phyloP scores from a whole-genome alignment of 169 alveolate genomes.

The Eimeria acervulina region DNA sequence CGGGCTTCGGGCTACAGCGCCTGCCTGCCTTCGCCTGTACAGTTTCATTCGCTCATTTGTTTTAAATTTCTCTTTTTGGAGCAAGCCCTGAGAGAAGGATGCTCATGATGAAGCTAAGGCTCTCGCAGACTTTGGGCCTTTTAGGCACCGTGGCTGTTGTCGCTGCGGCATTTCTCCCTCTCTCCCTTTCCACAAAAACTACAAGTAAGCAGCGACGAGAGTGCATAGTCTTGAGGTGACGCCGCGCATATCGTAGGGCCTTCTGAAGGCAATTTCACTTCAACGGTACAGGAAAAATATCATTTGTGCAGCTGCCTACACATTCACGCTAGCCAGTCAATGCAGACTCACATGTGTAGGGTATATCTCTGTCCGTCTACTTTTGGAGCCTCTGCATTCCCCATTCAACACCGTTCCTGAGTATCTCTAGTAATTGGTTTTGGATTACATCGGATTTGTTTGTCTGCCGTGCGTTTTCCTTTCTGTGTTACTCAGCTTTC shows the following conservation, averaged over 20 bases:
- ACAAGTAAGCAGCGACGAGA: not conserved
- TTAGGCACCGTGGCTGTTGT: not conserved
- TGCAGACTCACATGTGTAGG: not conserved
- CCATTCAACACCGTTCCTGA: not conserved
- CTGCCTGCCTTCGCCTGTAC: not conserved
- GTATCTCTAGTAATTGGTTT: not conserved
- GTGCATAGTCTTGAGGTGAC: not conserved
- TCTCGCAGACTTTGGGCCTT: not conserved
- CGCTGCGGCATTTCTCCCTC: slow-evolving; percentile 16
- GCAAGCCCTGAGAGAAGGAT: not conserved
- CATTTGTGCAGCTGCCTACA: too few relatives aligned
- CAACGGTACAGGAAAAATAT: too few relatives aligned
- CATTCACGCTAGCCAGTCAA: not conserved
- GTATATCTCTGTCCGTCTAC: too few relatives aligned
- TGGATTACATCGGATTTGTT: not conserved
- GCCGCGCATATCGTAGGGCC: not conserved
- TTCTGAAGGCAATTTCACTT: not conserved
- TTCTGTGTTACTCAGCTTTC: not conserved
- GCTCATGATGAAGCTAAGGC: slow-evolving; percentile 17
- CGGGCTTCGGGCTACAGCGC: slow-evolving; percentile 58
- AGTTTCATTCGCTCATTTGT: not conserved
- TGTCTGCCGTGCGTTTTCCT: not conserved
- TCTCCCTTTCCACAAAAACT: not conserved
- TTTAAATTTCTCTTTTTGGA: not conserved
- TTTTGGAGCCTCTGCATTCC: not conserved